Base-by-base conservation (phyloP, 768 basidiomycete species). In the Suillus cothurnatus region DNA sequence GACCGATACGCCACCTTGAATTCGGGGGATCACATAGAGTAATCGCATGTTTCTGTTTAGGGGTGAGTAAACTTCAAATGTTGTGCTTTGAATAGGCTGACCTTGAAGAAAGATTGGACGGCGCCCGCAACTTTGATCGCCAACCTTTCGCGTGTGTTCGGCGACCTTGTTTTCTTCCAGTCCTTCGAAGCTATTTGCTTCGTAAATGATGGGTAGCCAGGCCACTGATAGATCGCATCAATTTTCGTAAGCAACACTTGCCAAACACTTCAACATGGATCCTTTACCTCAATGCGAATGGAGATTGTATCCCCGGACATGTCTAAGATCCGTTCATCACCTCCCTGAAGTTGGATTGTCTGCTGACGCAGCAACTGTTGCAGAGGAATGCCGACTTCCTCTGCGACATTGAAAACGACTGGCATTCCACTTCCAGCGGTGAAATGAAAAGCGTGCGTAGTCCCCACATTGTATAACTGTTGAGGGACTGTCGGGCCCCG, bases 171-270 rank as follows among this genome's bases (percentile, higher is more conserved):
- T 71, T 85, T 92, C 23, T 85, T 84, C 77, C 91, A 93, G 73
- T 93, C 87, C 72, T 87, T 83, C 1, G 91, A 90, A 6, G 91
- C 88, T 67, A 93, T 89, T 68, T 92, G 91, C 66, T 90, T 83
- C 68, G 85, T 86, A 88, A 88, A 92, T 64, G 84, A 84, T 61
- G 82, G 79, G 71, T 93, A 93, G 4, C 91, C 91, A 21, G 90
- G 91, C 91, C 91, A 93, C 91, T 92, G 68, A 47, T 63, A 61
- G 57, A 47, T 23, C 41, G 59, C 61, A 60, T 62, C 32, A 69
- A 64, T 36, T 58, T 60, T 64, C 65, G 66, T 64, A 28, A 59
- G 58, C 19, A 59, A 41, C 38, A 11, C 38, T 7, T 19, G 23
- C 17, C 26, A 11, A 6, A 8, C 45, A 67, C 21, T 67, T 62